Conservation (phyloP, 1,284 basidiomycete species). For the Cutaneotrichosporon curvatum region DNA sequence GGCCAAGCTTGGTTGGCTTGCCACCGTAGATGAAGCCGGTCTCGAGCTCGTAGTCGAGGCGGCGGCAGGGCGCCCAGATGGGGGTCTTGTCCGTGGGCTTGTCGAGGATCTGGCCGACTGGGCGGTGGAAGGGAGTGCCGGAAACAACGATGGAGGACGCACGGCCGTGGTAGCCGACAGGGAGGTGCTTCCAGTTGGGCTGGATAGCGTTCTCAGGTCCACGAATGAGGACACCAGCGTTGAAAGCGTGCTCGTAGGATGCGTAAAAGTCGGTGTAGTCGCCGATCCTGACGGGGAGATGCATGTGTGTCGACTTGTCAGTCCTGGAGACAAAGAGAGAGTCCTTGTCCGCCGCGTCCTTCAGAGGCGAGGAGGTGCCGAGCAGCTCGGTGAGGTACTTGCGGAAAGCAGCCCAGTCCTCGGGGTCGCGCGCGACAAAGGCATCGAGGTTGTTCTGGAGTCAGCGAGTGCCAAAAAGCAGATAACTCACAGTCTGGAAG, state of each 20-base stretch:
- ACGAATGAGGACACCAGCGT: conserved; percentile 21
- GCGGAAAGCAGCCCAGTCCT: conserved; percentile 15
- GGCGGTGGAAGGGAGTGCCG: conserved; percentile 22
- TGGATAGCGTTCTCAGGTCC: conserved; percentile 18
- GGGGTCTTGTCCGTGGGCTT: conserved; percentile 19
- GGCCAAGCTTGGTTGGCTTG: conserved; percentile 16
- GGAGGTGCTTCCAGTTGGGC: conserved; percentile 24
- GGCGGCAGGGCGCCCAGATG: conserved; percentile 16
- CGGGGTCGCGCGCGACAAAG: conserved; percentile 9
- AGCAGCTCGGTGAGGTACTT: conserved; percentile 10
- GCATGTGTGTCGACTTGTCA: conserved; percentile 5
- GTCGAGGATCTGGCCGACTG: conserved; percentile 20
- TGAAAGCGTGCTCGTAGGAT: conserved; percentile 21
- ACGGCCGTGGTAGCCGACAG: conserved; percentile 25
- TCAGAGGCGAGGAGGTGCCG: conserved; percentile 7
- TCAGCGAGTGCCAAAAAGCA: not conserved
- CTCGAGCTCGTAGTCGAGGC: conserved; percentile 28
- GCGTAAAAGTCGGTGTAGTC: conserved; percentile 24
- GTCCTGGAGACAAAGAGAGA: conserved; percentile 8
- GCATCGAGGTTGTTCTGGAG: conserved; percentile 11
- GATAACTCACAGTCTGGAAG: conserved; percentile 11
- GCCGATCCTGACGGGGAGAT: conserved; percentile 15
- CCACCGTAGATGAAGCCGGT: conserved; percentile 20
- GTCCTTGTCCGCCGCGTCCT: conserved; percentile 1
- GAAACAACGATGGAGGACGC: conserved; percentile 17